These are phyloP conservation scores for Trichoderma koningii DNA, from an alignment of 2,329 filamentous ascomycete species.

Conservation along the genomic window DNA sequence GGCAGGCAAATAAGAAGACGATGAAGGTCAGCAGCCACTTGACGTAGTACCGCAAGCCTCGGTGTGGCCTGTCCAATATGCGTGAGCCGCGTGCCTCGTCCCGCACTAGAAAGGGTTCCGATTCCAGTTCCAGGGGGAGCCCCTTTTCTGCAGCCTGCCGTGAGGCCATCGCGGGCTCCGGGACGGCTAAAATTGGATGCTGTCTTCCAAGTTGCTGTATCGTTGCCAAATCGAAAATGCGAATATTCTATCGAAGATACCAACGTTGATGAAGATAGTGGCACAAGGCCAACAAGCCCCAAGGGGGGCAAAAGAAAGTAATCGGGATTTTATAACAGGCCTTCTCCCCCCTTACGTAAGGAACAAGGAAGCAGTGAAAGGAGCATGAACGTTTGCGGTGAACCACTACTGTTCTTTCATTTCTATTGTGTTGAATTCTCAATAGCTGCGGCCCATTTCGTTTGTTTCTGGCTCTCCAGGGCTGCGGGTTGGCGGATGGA, in stretches of 20 bases:
- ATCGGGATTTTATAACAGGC: too few species aligned
- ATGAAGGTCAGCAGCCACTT: constrained; percentile 17
- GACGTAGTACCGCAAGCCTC: constrained; percentile 2
- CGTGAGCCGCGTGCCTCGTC: not conserved
- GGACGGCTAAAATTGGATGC: not conserved
- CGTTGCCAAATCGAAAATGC: too few species aligned
- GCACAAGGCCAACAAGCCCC: too few species aligned
- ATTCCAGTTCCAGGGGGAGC: not conserved
- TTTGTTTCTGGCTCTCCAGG: constrained; percentile 4
- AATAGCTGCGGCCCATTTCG: constrained; percentile 1
- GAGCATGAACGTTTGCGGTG: not conserved
- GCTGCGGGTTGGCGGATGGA: constrained; percentile 18
- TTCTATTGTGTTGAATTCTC: not conserved
- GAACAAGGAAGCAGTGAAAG: not conserved
- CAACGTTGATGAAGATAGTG: too few species aligned
- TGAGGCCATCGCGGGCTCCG: constrained; percentile 12
- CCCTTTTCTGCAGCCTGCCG: constrained; percentile 1
- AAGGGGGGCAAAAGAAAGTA: too few species aligned
- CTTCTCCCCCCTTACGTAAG: constrained; percentile 19
- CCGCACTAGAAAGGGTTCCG: not conserved
- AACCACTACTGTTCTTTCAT: not conserved
- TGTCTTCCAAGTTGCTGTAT: not conserved
- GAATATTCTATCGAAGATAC: too few species aligned
- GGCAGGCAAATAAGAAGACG: constrained; percentile 27
- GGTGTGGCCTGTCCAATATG: constrained; percentile 1